Evolutionary conservation across 306 rosid species (phyloP).

Genomic region (Aeschynomene evenia): DNA sequence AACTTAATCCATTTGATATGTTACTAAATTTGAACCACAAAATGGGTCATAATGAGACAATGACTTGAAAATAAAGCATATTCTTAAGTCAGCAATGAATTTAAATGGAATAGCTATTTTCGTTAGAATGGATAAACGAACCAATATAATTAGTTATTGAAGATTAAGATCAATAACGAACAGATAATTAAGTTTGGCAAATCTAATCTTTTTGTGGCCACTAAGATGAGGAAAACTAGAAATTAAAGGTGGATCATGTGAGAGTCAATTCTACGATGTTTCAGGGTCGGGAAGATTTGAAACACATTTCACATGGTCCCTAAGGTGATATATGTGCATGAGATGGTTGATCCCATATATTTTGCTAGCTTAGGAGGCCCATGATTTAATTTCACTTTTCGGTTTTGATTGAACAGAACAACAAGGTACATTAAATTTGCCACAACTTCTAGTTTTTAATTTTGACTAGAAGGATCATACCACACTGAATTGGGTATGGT

Average conservation of each 20-base stretch:
- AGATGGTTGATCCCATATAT: constrained; percentile 16
- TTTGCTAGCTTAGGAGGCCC: background rate
- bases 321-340: constrained; percentile 28
- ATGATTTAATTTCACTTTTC: constrained; percentile 1
- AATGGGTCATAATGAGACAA: background rate
- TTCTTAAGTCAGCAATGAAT: background rate
- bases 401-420: background rate
- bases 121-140: background rate
- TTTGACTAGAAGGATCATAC: constrained; percentile 1
- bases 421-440: constrained; percentile 17
- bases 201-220: background rate
- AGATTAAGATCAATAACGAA: background rate
- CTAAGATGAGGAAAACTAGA: background rate
- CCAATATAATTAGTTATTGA: background rate
- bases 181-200: constrained; percentile 1
- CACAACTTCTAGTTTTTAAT: constrained; percentile 8
- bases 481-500: background rate
- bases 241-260: constrained; percentile 25
- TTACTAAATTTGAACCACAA: background rate
- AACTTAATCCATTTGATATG: background rate
- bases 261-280: constrained; percentile 27
- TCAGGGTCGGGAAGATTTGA: constrained; percentile 33
- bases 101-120: background rate
- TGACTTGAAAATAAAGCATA: background rate
- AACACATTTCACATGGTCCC: constrained; percentile 24